phyloP scores from a whole-genome alignment of 2,329 filamentous ascomycete genomes.

The Paecilomyces formosus region DNA sequence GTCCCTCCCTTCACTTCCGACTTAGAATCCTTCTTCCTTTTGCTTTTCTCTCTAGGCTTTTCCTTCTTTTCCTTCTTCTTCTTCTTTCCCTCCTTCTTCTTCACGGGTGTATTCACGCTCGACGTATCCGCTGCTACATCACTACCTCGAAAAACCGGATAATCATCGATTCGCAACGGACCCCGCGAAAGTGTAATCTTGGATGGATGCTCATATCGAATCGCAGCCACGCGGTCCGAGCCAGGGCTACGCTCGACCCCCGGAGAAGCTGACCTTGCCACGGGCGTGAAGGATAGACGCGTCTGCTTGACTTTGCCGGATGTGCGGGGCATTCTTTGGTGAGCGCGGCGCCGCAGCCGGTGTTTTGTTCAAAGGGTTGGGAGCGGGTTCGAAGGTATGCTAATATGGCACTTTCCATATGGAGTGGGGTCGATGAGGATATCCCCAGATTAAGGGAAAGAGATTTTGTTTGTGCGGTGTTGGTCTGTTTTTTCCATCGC shows the following conservation, averaged over 20 bases:
- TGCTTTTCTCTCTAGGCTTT: neutral
- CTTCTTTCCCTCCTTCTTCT: neutral
- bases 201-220: conserved; percentile 26
- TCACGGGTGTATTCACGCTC: neutral
- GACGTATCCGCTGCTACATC: conserved; percentile 1
- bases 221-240: conserved; percentile 21
- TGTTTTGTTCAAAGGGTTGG: neutral
- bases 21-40: neutral
- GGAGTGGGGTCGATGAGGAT: neutral
- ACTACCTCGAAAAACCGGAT: conserved; percentile 2
- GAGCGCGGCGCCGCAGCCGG: neutral
- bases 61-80: neutral
- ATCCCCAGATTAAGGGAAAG: neutral
- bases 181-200: conserved; percentile 8
- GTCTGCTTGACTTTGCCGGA: conserved; percentile 31
- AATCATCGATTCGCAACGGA: conserved; percentile 5
- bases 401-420: neutral
- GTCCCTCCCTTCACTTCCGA: neutral
- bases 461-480: neutral
- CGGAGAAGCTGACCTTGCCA: conserved; percentile 19
- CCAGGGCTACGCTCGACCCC: conserved; percentile 12
- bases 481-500: neutral
- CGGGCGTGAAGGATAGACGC: conserved; percentile 34
- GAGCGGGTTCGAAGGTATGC: neutral
- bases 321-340: conserved; percentile 3